Evolutionary conservation across 768 basidiomycete species (phyloP), one percentile per base, ranked within the genome.

Genomic region (Boletus sensibilis): DNA sequence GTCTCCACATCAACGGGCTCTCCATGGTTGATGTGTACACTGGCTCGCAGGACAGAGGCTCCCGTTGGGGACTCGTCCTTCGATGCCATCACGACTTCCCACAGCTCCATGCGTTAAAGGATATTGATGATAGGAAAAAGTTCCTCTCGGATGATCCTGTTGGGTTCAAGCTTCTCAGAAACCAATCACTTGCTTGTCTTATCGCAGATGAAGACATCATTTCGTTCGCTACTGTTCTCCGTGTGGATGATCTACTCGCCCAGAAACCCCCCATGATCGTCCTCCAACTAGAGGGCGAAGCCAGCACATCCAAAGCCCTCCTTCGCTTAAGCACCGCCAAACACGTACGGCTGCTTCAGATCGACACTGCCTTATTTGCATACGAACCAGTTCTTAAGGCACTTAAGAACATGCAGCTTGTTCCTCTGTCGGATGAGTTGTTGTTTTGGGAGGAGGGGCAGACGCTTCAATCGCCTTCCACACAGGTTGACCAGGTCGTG

Each of bases 351-450:
- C 73, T 88, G 20, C 64, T 88, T 37, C 83, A 83, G 54, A 82
- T 87, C 27, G 80, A 88, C 60, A 83, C 82, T 0, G 83, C 84
- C 0, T 55, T 87, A 4, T 88, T 88, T 59, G 74, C 87, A 0
- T 88, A 79, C 49, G 80, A 86, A 61, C 85, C 86, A 0, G 74
- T 88, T 31, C 75, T 90, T 20, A 78, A 73, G 38, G 81, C 78
- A 1, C 73, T 90, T n/a, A 79, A 87, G 68, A 66, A 74, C 34
- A 78, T 75, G 59, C 74, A 54, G 11, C 58, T 59, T 2, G 64
- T 88, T 12, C 81, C 85, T 1, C 69, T 88, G 2, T 68, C 77
- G 0, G 65, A 73, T 1, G 86, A 87, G 57, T 59, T 89, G 3
- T 58, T 88, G 8, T 75, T 81, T 29, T 88, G 86, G 86, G 70